Conservation (phyloP, 2,329 filamentous ascomycete species). For the Aspergillus aculeatus region DNA sequence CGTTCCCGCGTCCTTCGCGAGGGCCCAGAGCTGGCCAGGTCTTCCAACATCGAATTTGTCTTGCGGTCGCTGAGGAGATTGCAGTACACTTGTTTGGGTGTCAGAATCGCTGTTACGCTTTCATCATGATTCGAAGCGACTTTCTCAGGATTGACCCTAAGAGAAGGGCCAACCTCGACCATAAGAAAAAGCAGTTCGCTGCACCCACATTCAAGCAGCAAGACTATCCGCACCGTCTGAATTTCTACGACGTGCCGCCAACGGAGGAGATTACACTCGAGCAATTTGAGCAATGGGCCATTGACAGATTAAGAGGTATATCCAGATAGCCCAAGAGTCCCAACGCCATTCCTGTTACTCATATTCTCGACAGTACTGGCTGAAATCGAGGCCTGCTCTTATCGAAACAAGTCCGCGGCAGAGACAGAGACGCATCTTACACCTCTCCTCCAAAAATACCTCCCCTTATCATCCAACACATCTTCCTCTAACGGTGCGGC, state of each 20-base stretch:
- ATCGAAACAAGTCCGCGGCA: constrained; percentile 80
- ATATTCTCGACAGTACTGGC: constrained; percentile 34
- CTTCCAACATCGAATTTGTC: background rate
- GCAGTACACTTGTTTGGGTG: constrained; percentile 1
- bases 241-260: constrained; percentile 85
- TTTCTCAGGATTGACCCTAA: constrained; percentile 58
- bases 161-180: constrained; percentile 71
- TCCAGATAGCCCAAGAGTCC: background rate
- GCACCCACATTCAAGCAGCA: constrained; percentile 72
- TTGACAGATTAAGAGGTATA: constrained; percentile 79
- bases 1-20: constrained; percentile 6
- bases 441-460: constrained; percentile 80
- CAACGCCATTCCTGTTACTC: background rate
- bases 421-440: constrained; percentile 84
- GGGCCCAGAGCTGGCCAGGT: background rate
- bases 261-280: constrained; percentile 94
- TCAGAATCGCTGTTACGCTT: background rate
- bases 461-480: constrained; percentile 75
- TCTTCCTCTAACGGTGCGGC: constrained; percentile 55
- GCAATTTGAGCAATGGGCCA: constrained; percentile 98
- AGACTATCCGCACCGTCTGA: constrained; percentile 81
- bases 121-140: constrained; percentile 47
- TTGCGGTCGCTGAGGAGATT: constrained; percentile 2
- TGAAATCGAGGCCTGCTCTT: constrained; percentile 82
- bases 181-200: constrained; percentile 85